phyloP scores from a whole-genome alignment of 2,329 filamentous ascomycete species.

The Scopulariopsis brevicaulis region DNA sequence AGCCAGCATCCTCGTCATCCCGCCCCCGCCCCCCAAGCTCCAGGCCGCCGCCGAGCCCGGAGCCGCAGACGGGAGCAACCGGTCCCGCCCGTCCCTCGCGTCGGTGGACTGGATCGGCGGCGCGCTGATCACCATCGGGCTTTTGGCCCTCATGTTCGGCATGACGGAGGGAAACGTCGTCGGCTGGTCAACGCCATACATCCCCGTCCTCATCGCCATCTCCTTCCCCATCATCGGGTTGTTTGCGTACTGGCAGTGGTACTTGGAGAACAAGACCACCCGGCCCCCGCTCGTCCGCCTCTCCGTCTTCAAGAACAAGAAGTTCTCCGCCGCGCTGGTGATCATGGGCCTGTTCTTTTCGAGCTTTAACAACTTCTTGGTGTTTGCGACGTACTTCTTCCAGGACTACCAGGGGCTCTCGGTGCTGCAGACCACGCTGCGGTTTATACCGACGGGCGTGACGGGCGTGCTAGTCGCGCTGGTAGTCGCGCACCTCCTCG shows the following conservation, averaged over 20 bases:
- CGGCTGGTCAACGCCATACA: conserved; percentile 54
- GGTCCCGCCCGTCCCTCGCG: background rate
- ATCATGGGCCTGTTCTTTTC: conserved; percentile 58
- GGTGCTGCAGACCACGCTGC: conserved; percentile 54
- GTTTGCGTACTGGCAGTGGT: conserved; percentile 51
- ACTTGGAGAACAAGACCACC: conserved; percentile 38
- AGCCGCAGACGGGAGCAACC: background rate
- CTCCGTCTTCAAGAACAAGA: conserved; percentile 46
- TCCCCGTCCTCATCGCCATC: conserved; percentile 46
- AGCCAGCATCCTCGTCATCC: conserved; percentile 48
- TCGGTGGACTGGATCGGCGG: conserved; percentile 53
- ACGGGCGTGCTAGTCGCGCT: conserved; percentile 45
- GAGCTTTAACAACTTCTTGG: conserved; percentile 55
- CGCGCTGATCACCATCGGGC: conserved; percentile 46
- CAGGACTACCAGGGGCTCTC: conserved; percentile 53
- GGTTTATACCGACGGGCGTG: conserved; percentile 56
- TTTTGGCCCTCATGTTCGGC: conserved; percentile 53
- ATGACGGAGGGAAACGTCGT: conserved; percentile 59
- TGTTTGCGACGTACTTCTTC: conserved; percentile 60
- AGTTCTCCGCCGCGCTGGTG: conserved; percentile 51
- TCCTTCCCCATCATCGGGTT: conserved; percentile 41
- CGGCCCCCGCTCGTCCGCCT: conserved; percentile 38
- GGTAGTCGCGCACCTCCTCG: conserved; percentile 42
- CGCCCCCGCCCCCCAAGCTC: conserved; percentile 23
- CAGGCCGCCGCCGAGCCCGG: conserved; percentile 11